These are phyloP conservation scores for Ceratocystis colombiana DNA, from an alignment of 2,329 filamentous ascomycete genomes.

Conservation along the genomic window DNA sequence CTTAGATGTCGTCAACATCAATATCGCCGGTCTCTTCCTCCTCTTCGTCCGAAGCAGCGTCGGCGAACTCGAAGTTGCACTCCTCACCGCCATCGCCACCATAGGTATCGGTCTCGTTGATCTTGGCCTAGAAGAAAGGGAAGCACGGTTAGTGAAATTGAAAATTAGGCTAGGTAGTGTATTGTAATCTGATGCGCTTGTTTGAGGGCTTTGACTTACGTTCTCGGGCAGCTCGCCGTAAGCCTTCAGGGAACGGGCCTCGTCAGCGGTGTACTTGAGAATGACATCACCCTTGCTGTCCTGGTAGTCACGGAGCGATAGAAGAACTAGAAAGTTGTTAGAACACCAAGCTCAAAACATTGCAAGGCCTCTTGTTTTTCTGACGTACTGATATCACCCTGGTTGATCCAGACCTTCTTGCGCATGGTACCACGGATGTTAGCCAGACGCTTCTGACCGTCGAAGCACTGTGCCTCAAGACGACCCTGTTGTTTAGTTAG, in stretches of 20 bases:
- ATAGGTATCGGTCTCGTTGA: slow-evolving; percentile 98
- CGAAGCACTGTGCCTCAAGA: slow-evolving; percentile 88
- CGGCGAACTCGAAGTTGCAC: slow-evolving; percentile 97
- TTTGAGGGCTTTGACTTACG: slow-evolving; percentile 23
- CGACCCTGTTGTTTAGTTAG: slow-evolving; percentile 45
- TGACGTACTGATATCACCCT: slow-evolving; percentile 62
- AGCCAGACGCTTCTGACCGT: slow-evolving; percentile 72
- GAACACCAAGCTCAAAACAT: not conserved
- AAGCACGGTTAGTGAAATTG: not conserved
- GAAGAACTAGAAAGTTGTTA: slow-evolving; percentile 45
- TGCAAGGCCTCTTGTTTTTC: not conserved
- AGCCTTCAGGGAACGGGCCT: slow-evolving; percentile 87
- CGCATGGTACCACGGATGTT: slow-evolving; percentile 45
- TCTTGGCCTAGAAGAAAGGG: slow-evolving; percentile 58
- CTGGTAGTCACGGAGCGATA: slow-evolving; percentile 84
- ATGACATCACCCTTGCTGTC: slow-evolving; percentile 96
- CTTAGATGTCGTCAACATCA: slow-evolving; percentile 90
- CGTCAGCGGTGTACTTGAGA: slow-evolving; percentile 91
- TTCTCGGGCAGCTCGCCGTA: slow-evolving; percentile 95
- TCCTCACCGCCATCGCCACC: slow-evolving; percentile 88
- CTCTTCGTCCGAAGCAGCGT: slow-evolving; percentile 60
- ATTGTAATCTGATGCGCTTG: no score
- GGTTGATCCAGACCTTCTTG: slow-evolving; percentile 99
- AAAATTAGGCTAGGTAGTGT: not conserved
- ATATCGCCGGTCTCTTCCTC: slow-evolving; percentile 61